Evolutionary conservation across 805 yeast species (phyloP).

Genomic region (Candida odintsovae): DNA sequence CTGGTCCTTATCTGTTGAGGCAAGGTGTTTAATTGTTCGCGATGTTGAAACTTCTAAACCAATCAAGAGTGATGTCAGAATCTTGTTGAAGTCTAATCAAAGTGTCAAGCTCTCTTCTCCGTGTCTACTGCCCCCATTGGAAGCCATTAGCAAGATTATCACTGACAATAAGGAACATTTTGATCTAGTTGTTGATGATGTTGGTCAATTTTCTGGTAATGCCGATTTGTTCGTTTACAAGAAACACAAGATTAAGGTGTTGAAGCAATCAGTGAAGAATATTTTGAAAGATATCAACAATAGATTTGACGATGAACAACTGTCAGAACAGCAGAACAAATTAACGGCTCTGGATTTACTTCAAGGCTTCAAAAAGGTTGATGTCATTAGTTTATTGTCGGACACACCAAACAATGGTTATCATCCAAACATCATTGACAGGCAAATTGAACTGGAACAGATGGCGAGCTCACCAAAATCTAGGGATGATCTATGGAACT

Average conservation of each 20-base stretch:
- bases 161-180: constrained; percentile 46
- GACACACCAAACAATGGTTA: constrained; percentile 13
- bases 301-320: constrained; percentile 10
- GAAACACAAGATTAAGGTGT: constrained; percentile 25
- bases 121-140: constrained; percentile 58
- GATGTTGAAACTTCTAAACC: constrained; percentile 60
- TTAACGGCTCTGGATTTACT: constrained; percentile 12
- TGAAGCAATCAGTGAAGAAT: constrained; percentile 31
- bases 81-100: constrained; percentile 33
- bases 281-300: constrained; percentile 17
- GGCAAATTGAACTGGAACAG: constrained; percentile 43
- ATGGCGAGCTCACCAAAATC: constrained; percentile 36
- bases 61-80: constrained; percentile 37
- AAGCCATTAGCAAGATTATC: constrained; percentile 40
- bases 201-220: constrained; percentile 26
- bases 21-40: constrained; percentile 72
- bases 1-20: constrained; percentile 82
- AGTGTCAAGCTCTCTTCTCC: constrained; percentile 45
- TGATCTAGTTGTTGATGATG: constrained; percentile 37
- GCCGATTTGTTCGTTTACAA: constrained; percentile 42
- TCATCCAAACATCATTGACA: constrained; percentile 46
- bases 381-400: constrained; percentile 10
- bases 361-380: constrained; percentile 12
- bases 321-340: not conserved
- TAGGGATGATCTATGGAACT: constrained; percentile 57